Evolutionary conservation across 1,139 yeast species (phyloP).

Genomic region (Yamadazyma mexicana): DNA sequence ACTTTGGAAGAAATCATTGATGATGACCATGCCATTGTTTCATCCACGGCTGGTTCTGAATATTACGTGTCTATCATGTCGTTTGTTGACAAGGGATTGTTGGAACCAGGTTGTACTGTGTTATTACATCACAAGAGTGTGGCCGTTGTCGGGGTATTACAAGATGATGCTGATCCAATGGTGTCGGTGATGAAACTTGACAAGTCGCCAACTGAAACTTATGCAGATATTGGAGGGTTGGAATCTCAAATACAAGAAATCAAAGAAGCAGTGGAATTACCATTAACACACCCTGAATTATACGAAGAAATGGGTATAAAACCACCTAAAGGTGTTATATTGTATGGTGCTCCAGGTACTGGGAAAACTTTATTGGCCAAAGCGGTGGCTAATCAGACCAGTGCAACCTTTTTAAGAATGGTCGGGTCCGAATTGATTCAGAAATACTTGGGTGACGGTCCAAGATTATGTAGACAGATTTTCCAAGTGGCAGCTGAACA

Average conservation of each 20-base stretch:
- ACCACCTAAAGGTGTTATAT: conserved; percentile 98
- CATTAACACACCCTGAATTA: conserved; percentile 94
- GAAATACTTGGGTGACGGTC: conserved; percentile 97
- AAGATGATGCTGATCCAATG: conserved; percentile 98
- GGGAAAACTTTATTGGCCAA: conserved; percentile 96
- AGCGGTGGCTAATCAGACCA: conserved; percentile 97
- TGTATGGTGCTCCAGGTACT: conserved; percentile 99
- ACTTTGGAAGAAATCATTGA: conserved; percentile 95
- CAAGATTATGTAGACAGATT: conserved; percentile 89
- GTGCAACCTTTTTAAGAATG: conserved; percentile 93
- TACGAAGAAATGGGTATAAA: conserved; percentile 99
- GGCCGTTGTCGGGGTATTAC: conserved; percentile 87
- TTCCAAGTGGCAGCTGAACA: conserved; percentile 97
- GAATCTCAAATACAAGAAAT: conserved; percentile 97
- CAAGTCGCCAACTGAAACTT: conserved; percentile 94
- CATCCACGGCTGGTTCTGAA: conserved; percentile 95
- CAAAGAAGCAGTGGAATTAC: conserved; percentile 96
- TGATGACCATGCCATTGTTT: conserved; percentile 98
- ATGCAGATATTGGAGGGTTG: conserved; percentile 97
- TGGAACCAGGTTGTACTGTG: conserved; percentile 98
- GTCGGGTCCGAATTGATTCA: conserved; percentile 97
- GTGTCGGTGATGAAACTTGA: conserved; percentile 97
- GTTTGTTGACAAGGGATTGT: conserved; percentile 94
- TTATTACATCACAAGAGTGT: conserved; percentile 93
- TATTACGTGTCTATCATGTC: conserved; percentile 94